Base-by-base conservation (phyloP, 768 basidiomycete species). In the Suillus discolor region DNA sequence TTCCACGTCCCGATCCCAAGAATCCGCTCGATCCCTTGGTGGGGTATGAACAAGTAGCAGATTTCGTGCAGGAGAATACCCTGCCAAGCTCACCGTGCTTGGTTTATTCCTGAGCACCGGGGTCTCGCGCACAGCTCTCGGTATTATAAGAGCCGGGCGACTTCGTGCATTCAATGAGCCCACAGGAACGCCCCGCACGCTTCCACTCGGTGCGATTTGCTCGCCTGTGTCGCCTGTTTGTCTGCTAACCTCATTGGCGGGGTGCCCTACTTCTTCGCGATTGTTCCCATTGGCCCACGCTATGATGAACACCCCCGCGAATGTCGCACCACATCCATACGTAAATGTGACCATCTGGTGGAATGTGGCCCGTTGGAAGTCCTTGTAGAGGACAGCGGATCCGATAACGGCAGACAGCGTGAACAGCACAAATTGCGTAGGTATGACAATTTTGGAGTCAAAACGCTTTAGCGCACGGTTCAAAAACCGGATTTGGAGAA, bases 381-480 rank as follows among this genome's bases (percentile, higher is more conserved):
- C 97, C 31, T 93, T 91, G 73, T 97, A 99, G 1, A 99, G 84
- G 18, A 99, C 89, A 2, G 93, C 94, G 5, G 94, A 96, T 34
- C 96, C 97, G 63, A 93, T 80, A 70, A 99, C 96, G 6, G 94
- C 94, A 6, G 93, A 94, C 42, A 99, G 82, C 31, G 93, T 96
- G 80, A 99, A 99, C 64, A 95, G 83, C 38, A 97, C 94, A 75
- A 97, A 99, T 81, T 98, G 96, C 16, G 89, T 90, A 6, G 96
- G 97, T 68, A 99, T 94, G 31, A 98, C 96, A 62, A 90, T 92
- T 80, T 97, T 97, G 77, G 92, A 89, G 73, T 97, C 94, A 75
- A 98, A 99, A 25, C 89, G 86, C 89, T 94, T 96, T 55, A 98
- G 76, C 8, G 96, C 96, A 65, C 93, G 82, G 71, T 94, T 94